These are phyloP conservation scores for Komagataea norvegica DNA, from an alignment of 1,139 yeast species.

Conservation along the genomic window DNA sequence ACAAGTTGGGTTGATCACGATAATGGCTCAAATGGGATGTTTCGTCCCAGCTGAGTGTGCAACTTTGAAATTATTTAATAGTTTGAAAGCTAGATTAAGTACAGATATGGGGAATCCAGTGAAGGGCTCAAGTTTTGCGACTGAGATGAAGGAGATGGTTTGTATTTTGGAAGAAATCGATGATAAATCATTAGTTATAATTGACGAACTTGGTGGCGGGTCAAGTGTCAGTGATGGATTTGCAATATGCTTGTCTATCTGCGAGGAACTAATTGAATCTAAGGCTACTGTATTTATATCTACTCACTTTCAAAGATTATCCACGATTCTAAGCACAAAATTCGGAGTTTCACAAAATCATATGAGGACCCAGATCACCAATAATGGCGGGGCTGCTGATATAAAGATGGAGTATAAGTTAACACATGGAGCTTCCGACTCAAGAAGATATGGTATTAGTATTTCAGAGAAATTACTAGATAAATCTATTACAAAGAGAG, in stretches of 20 bases:
- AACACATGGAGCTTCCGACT: slow-evolving; percentile 21
- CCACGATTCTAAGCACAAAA: slow-evolving; percentile 29
- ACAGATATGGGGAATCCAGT: slow-evolving; percentile 30
- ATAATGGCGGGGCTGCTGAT: slow-evolving; percentile 14
- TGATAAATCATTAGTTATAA: slow-evolving; percentile 32
- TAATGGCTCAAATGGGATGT: slow-evolving; percentile 45
- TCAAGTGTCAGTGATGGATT: slow-evolving; percentile 40
- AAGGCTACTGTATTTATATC: slow-evolving; percentile 33
- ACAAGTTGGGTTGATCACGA: slow-evolving; percentile 36
- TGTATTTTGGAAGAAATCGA: slow-evolving; percentile 34
- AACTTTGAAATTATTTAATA: slow-evolving; percentile 32
- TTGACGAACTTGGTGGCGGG: slow-evolving; percentile 46
- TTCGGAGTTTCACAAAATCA: slow-evolving; percentile 31
- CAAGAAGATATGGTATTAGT: slow-evolving; percentile 31
- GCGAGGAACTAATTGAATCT: slow-evolving; percentile 30
- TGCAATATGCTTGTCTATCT: slow-evolving; percentile 36
- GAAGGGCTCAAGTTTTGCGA: slow-evolving; percentile 36
- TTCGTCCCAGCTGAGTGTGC: slow-evolving; percentile 42
- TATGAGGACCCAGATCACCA: slow-evolving; percentile 26
- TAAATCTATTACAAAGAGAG: slow-evolving; percentile 24
- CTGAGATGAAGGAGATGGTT: slow-evolving; percentile 44
- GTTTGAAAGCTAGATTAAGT: slow-evolving; percentile 37
- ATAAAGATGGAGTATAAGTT: slow-evolving; percentile 31
- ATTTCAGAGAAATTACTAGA: slow-evolving; percentile 28
- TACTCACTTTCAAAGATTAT: slow-evolving; percentile 38